Conservation (phyloP, 179 eudicot species). For the Silene noctiflora region DNA sequence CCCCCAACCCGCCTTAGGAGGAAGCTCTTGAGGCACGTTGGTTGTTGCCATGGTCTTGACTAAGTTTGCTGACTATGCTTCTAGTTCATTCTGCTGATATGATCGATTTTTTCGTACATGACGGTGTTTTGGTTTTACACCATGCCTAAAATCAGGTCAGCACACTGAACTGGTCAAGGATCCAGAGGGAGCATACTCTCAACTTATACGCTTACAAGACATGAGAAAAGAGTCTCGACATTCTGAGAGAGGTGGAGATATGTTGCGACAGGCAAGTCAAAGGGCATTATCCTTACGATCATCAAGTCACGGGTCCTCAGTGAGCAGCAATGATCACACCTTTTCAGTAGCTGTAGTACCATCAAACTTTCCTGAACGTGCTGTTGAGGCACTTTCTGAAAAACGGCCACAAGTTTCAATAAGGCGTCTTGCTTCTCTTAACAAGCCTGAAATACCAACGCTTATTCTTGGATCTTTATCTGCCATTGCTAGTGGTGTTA, state of each 20-base stretch:
- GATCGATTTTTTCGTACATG: neutral
- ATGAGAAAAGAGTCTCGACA: constrained; percentile 19
- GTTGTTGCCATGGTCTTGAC: neutral
- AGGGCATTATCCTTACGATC: constrained; percentile 21
- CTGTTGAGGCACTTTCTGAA: neutral
- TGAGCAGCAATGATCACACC: constrained; percentile 5
- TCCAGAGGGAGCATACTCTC: constrained; percentile 30
- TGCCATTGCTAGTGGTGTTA: constrained; percentile 19
- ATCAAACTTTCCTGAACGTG: neutral
- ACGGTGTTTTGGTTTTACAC: neutral
- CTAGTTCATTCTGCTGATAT: neutral
- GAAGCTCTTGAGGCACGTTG: neutral
- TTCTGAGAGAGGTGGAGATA: neutral
- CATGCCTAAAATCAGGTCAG: constrained; percentile 7
- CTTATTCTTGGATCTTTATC: constrained; percentile 19
- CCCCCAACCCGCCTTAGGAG: neutral
- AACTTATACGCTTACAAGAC: constrained; percentile 23
- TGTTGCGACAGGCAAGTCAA: constrained; percentile 12
- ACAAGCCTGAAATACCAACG: constrained; percentile 24
- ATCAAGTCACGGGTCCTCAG: constrained; percentile 19
- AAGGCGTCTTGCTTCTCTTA: constrained; percentile 24
- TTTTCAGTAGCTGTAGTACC: constrained; percentile 16
- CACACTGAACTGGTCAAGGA: constrained; percentile 22
- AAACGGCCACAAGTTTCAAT: constrained; percentile 19
- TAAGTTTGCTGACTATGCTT: neutral